phyloP scores from a whole-genome alignment of 306 rosid species.

The peach (Prunus persica) region DNA sequence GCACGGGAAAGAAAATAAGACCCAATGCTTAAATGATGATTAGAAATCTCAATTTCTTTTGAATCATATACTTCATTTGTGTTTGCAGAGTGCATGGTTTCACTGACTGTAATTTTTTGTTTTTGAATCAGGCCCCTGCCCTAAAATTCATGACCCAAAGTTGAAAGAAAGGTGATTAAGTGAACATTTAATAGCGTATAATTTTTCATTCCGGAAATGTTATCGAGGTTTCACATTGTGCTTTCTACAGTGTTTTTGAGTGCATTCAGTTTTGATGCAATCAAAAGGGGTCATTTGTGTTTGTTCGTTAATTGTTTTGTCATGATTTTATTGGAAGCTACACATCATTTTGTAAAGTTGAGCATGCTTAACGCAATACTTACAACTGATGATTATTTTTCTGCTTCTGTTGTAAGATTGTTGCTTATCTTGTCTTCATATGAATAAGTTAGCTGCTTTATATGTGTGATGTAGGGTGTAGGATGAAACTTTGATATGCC shows the following conservation, averaged over 20 bases:
- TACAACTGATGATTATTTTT: not conserved
- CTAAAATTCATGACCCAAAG: slow-evolving; percentile 84
- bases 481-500: slow-evolving; percentile 20
- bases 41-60: not conserved
- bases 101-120: not conserved
- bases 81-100: slow-evolving; percentile 12
- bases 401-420: slow-evolving; percentile 4
- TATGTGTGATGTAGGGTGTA: slow-evolving; percentile 21
- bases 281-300: not conserved
- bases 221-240: slow-evolving; percentile 2
- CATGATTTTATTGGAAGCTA: not conserved
- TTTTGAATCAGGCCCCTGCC: slow-evolving; percentile 73
- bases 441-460: slow-evolving; percentile 10
- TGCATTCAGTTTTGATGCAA: not conserved
- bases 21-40: not conserved
- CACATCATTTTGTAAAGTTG: not conserved
- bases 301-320: not conserved
- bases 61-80: not conserved
- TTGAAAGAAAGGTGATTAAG: slow-evolving; percentile 83
- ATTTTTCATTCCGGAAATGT: not conserved
- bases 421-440: not conserved
- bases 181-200: not conserved
- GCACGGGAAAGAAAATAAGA: too few relatives aligned
- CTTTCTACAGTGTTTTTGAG: not conserved
- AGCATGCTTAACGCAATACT: not conserved